Percentiles rank a stretch among this genome's conserved stretches.
phyloP scores from a whole-genome alignment of 1,139 yeast genomes.

The Pneumocystis oryctolagi region DNA sequence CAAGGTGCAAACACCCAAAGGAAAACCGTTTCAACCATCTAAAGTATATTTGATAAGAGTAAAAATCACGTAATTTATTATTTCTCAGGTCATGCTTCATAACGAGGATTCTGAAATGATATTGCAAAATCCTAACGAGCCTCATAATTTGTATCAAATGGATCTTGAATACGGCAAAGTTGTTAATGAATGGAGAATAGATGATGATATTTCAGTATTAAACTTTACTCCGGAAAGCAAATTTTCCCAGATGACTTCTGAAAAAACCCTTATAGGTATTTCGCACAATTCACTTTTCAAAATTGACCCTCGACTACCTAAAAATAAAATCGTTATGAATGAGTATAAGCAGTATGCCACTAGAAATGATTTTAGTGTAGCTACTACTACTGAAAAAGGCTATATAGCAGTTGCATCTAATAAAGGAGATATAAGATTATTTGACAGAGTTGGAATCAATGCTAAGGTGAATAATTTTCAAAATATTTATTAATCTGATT shows the following conservation, averaged over 20 bases:
- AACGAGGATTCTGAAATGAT: conserved; percentile 56
- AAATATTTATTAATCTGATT: neutral
- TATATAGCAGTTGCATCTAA: conserved; percentile 59
- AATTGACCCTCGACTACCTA: conserved; percentile 61
- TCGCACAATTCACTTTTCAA: conserved; percentile 51
- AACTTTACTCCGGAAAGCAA: conserved; percentile 55
- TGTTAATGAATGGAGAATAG: conserved; percentile 64
- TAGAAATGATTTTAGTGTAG: conserved; percentile 41
- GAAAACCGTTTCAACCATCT: conserved; percentile 43
- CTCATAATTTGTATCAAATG: conserved; percentile 45
- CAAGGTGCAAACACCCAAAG: conserved; percentile 39
- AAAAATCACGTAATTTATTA: neutral
- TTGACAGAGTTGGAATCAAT: conserved; percentile 51
- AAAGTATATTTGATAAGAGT: conserved; percentile 21
- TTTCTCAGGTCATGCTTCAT: conserved; percentile 44
- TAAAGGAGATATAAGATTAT: conserved; percentile 62
- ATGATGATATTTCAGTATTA: conserved; percentile 31
- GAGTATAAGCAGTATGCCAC: conserved; percentile 41
- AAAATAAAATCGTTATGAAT: conserved; percentile 41
- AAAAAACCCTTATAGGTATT: conserved; percentile 59
- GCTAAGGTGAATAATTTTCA: conserved; percentile 33
- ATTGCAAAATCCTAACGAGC: conserved; percentile 38
- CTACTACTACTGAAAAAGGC: conserved; percentile 63
- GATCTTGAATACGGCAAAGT: conserved; percentile 66
- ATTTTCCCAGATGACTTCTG: conserved; percentile 57